Evolutionary conservation across 192 early-diverging fungal genomes (phyloP).

Genomic region (Chytriomyces sp.): DNA sequence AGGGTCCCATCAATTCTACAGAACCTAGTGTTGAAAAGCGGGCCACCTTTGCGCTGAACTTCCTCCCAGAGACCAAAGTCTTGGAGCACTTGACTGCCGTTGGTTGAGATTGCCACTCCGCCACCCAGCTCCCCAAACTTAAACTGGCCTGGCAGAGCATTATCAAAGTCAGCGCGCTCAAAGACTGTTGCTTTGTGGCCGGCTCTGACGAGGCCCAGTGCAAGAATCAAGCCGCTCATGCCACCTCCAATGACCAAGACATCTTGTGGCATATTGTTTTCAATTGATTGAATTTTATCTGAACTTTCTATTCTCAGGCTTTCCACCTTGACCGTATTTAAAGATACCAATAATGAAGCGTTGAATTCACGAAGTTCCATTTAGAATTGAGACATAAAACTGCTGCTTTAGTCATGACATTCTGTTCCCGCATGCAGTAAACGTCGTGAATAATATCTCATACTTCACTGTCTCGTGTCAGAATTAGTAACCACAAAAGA

Average conservation of each 20-base stretch:
- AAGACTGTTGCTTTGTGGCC: constrained; percentile 17
- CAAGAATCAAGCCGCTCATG: constrained; percentile 14
- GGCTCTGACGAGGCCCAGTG: constrained; percentile 17
- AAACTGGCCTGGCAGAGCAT: background rate
- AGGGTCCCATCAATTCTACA: background rate
- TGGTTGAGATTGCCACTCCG: background rate
- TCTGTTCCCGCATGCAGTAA: too few relatives aligned
- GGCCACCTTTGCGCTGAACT: background rate
- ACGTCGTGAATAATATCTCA: too few relatives aligned
- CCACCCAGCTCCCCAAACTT: background rate
- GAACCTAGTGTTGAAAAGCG: background rate
- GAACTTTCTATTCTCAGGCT: too few relatives aligned
- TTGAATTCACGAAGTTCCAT: too few relatives aligned
- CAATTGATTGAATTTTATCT: too few relatives aligned
- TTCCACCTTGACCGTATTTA: too few relatives aligned
- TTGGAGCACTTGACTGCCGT: constrained; percentile 6
- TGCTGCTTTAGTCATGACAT: too few relatives aligned
- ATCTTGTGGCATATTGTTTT: background rate
- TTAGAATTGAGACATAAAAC: too few relatives aligned
- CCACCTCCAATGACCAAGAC: constrained; percentile 30
- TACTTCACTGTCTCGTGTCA: too few relatives aligned
- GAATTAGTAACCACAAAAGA: too few relatives aligned
- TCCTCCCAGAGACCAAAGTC: constrained; percentile 5
- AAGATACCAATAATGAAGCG: too few relatives aligned
- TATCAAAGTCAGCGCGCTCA: constrained; percentile 6